These are phyloP conservation scores for Monosporozyma yasuniensis DNA, from an alignment of 805 yeast genomes.

Conservation along the genomic window DNA sequence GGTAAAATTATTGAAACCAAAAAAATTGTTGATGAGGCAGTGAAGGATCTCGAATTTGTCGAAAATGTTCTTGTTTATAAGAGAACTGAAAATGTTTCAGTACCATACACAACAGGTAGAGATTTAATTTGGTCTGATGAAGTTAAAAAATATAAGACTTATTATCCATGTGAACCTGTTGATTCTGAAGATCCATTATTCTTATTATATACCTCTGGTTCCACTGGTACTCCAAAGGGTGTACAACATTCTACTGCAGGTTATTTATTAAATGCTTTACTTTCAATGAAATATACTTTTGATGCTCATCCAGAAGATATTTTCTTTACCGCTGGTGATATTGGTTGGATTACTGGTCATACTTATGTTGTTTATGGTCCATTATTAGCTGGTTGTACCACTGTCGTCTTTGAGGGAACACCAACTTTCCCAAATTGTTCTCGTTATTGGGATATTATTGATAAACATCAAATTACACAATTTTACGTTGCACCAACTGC, in stretches of 20 bases:
- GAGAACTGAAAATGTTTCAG: conserved; percentile 52
- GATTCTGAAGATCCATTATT: conserved; percentile 76
- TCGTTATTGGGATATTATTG: conserved; percentile 73
- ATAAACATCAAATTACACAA: conserved; percentile 62
- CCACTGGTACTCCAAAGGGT: conserved; percentile 86
- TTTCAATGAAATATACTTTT: conserved; percentile 68
- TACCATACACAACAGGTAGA: conserved; percentile 43
- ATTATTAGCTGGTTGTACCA: conserved; percentile 62
- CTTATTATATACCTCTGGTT: conserved; percentile 76
- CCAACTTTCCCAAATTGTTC: conserved; percentile 78
- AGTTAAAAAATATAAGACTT: conserved; percentile 53
- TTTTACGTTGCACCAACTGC: conserved; percentile 85
- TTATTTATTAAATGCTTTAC: conserved; percentile 60
- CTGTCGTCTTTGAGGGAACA: conserved; percentile 78
- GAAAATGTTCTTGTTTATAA: conserved; percentile 61
- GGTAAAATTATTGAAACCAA: conserved; percentile 74
- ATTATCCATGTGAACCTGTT: conserved; percentile 66
- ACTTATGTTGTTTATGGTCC: conserved; percentile 81
- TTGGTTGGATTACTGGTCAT: conserved; percentile 90
- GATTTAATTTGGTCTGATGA: conserved; percentile 77
- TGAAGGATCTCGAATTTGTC: conserved; percentile 49
- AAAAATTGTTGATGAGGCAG: conserved; percentile 75
- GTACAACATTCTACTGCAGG: conserved; percentile 78
- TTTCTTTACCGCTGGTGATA: conserved; percentile 81
- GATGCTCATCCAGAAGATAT: conserved; percentile 68